Evolutionary conservation across 192 early-diverging fungal species (phyloP), one percentile per base, ranked within the genome.

Genomic region (Radiomyces spectabilis): DNA sequence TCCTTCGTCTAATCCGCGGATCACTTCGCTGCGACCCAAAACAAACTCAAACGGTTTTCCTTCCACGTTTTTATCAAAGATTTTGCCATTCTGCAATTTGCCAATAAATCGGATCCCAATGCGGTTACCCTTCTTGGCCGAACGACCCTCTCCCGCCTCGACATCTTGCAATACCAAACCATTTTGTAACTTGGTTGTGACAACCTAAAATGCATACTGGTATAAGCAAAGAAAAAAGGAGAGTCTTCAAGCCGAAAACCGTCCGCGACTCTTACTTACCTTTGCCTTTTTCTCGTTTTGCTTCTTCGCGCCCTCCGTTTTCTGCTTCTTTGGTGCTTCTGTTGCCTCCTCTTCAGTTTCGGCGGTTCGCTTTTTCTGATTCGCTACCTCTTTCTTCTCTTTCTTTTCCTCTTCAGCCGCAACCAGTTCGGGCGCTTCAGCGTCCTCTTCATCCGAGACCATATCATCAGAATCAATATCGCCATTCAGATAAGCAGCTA

Each of bases 1-100:
- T 49, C 93, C 93, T 5, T 82, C 37, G 66, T 96, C 93, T 92
- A 89, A 93, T 22, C 92, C 94, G 65, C 85, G 83, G 73, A 96
- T 94, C 37, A 94, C 92, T 69, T 95, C 85, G 38, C 83, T 79
- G 3, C 49, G 38, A 18, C 88, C 91, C 16, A 96, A 76, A 7
- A 69, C 80, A 77, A 95, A 93, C 57, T 56, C 78, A 63, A 96
- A 92, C 1, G 88, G 88, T 54, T 82, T 78, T 34, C 92, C 92
- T 56, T 81, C 80, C 42, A 81, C 88, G 79, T 92, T 92, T 64
- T 80, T 71, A 78, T 96, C 94, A 78, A 96, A 93, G 18, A 90
- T 85, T 67, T 91, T 93, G 64, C 94, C 94, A 77, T 79, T 92
- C 41, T 66, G 72, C 41, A 97, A 77, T 65, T 83, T 87, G 52